Evolutionary conservation across 1,139 yeast species (phyloP), one percentile per base, ranked within the genome.

Genomic region (Blastobotrys petasosporus): DNA sequence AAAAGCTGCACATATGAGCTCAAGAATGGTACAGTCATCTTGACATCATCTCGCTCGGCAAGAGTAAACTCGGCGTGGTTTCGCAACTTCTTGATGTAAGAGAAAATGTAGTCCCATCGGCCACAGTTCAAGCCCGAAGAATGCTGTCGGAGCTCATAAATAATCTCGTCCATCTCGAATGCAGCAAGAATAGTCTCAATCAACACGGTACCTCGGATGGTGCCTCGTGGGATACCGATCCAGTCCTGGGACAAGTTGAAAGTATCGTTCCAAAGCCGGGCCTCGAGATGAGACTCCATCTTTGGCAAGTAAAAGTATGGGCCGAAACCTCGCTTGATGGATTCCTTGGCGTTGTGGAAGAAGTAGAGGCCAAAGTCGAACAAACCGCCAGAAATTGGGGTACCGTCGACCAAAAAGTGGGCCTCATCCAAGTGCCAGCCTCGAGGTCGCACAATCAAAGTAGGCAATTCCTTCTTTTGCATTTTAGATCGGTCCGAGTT

Each of bases 401-500:
- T 81, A 44, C 88, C 90, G 60, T 84, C 92, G 54, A 84, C 81
- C 42, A 73, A 60, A 51, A 84, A 75, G 64, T 84, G 92, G 65
- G 75, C 77, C 67, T 84, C 94, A 42, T 74, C 77, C 65, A 84
- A 74, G 66, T 84, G 94, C 94, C 94, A 84, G 47, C 94, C 94
- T 66, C 94, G 78, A 54, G 94, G 92, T 63, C 94, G 78, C 51
- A 83, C 87, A 68, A 84, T 80, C 65, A 84, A 73, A 42, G 92
- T 83, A 51, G 92, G 92, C 49, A 80, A 49, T 20, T 50, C 53
- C 51, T 57, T 65, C 77, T 73, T 54, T 70, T 71, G 56, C 51
- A 49, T 50, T 50, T 53, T 53, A 33, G 54, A 50, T 39, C 59
- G 57, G 53, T 66, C 69, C 29, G 56, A 46, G 55, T 81, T 77